phyloP scores from a whole-genome alignment of 441 rosid species.

The Syzygium malaccense region DNA sequence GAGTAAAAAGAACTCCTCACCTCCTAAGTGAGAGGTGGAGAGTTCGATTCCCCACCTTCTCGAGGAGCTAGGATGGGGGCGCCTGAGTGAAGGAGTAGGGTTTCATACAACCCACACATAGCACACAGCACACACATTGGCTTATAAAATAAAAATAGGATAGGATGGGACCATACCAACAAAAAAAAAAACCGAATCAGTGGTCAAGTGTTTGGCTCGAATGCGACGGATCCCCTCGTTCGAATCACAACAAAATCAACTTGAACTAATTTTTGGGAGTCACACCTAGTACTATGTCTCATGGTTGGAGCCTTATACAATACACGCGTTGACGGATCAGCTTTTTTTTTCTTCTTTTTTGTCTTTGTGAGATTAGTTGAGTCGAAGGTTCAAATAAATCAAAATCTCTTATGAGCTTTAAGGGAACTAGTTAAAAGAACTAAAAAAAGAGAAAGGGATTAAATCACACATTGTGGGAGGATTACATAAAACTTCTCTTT shows the following conservation, averaged over 20 bases:
- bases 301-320: not conserved
- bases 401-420: not conserved
- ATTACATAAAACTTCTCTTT: not conserved
- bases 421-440: not conserved
- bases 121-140: too few species aligned
- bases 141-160: too few species aligned
- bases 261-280: not conserved
- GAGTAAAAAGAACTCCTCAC: not conserved
- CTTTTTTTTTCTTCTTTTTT: not conserved
- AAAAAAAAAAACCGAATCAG: not conserved
- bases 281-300: not conserved
- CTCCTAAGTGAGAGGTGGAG: too few species aligned
- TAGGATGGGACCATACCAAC: too few species aligned
- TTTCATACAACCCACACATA: too few species aligned
- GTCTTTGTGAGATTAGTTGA: not conserved
- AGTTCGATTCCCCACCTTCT: too few species aligned
- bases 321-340: not conserved
- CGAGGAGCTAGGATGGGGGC: too few species aligned
- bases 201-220: not conserved
- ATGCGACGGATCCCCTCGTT: not conserved
- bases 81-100: too few species aligned
- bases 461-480: not conserved
- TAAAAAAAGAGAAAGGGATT: not conserved
- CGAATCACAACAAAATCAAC: not conserved
- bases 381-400: not conserved